Conservation (phyloP, 257 asterid genomes). For the Nicotiana sylvestris region DNA sequence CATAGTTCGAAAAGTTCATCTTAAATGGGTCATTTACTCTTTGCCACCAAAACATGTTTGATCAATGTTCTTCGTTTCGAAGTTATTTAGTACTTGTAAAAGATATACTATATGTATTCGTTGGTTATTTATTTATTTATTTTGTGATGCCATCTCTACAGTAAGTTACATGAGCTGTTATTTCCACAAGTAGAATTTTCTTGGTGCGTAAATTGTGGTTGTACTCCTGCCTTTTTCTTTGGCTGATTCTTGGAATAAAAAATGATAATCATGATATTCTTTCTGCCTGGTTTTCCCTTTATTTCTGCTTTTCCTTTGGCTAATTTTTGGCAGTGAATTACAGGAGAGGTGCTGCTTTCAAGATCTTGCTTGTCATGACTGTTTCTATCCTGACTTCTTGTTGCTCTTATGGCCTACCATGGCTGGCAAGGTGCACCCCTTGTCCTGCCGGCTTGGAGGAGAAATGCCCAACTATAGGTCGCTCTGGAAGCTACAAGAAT, state of each 20-base stretch:
- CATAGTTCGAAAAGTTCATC: background rate
- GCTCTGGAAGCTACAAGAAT: slow-evolving; percentile 77
- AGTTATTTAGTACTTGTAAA: background rate
- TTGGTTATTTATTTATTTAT: slow-evolving; percentile 5
- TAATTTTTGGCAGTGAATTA: slow-evolving; percentile 25
- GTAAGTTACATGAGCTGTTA: background rate
- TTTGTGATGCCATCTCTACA: slow-evolving; percentile 1
- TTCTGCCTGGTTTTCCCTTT: background rate
- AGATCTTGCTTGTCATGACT: slow-evolving; percentile 58
- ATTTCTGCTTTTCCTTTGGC: background rate
- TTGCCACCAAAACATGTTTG: background rate
- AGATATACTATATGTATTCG: background rate
- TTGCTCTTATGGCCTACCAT: slow-evolving; percentile 80
- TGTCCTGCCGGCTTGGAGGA: slow-evolving; percentile 55
- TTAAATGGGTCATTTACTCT: background rate
- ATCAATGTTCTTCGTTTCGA: background rate
- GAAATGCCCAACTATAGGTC: slow-evolving; percentile 67
- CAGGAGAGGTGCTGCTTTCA: slow-evolving; percentile 83
- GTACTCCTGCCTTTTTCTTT: background rate
- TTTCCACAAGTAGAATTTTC: background rate
- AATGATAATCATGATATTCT: background rate
- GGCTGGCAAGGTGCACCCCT: slow-evolving; percentile 71
- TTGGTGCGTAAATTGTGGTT: background rate
- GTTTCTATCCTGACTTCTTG: slow-evolving; percentile 80
- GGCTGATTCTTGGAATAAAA: background rate